Evolutionary conservation across 345 rosid genomes (phyloP), one percentile per base, ranked within the genome.

Genomic region (Gossypium ekmanianum): DNA sequence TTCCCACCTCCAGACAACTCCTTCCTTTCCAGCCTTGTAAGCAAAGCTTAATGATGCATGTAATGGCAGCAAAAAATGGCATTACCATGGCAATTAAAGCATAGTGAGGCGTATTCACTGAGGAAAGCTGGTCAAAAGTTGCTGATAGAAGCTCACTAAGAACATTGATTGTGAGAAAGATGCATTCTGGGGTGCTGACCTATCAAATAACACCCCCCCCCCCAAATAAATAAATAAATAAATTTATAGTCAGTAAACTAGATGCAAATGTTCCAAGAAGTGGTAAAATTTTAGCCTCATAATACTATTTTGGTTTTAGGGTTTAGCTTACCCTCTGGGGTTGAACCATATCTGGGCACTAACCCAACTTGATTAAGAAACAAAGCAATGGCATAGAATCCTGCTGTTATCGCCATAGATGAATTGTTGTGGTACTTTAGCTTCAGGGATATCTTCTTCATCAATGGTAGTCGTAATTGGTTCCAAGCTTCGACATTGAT

Each of bases 111-210:
- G 58, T 63, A 7, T 67, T 34, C 34, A 24, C 41, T 0, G 71
- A 72, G 17, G 82, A 76, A 16, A 76, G 56, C 62, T 72, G 74
- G 45, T 72, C 68, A 26, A 79, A 76, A 41, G 70, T 68, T 12
- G 57, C 70, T 4, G 79, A 65, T 20, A 67, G 74, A 22, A 71
- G 64, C 65, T 76, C 74, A 2, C 73, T 52, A 9, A 72, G 14
- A 59, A 75, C 9, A 74, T 72, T 76, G 22, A 22, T 4, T n/a
- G 27, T 24, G 12, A 66, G 24, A 26, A 75, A 55, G 55, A 48
- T 56, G 50, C 34, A 47, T 16, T 79, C 82, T 13, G 34, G 56
- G 71, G 9, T 68, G 41, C 43, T 48, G 14, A 68, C 57, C 57
- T 67, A 24, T 67, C 41, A 47, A 45, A 67, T 45, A 22, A 7